phyloP scores from a whole-genome alignment of 257 asterid genomes.

The Avicennia marina region DNA sequence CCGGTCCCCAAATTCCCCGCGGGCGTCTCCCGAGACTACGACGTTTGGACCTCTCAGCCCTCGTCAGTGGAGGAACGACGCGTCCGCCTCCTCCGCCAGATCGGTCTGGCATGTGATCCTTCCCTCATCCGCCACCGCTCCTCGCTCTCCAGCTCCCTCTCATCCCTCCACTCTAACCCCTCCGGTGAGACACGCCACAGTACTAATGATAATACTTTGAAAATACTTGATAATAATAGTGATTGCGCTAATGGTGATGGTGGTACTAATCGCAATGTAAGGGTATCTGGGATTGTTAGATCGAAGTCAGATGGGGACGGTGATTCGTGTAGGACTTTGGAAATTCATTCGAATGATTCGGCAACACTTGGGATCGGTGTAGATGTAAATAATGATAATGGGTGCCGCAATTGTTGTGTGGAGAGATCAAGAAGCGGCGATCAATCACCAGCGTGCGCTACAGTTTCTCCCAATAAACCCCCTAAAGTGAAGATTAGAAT shows the following conservation, averaged over 20 bases:
- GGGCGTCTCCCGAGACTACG: slow-evolving; percentile 56
- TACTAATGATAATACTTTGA: slow-evolving; percentile 9
- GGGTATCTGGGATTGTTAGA: slow-evolving; percentile 36
- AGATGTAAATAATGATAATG: slow-evolving; percentile 22
- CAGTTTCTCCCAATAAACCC: slow-evolving; percentile 38
- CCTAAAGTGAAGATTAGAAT: slow-evolving; percentile 33
- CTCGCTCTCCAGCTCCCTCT: slow-evolving; percentile 32
- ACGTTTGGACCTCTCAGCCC: slow-evolving; percentile 88
- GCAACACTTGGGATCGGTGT: slow-evolving; percentile 12
- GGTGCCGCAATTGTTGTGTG: slow-evolving; percentile 6
- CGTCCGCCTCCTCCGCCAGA: slow-evolving; percentile 54
- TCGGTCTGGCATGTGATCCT: slow-evolving; percentile 84
- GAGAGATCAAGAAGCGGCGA: slow-evolving; percentile 26
- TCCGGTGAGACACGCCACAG: slow-evolving; percentile 20
- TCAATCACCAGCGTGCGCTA: slow-evolving; percentile 20
- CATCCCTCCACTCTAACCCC: slow-evolving; percentile 30
- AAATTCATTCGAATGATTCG: not conserved
- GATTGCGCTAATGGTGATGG: slow-evolving; percentile 14
- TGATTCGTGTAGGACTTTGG: slow-evolving; percentile 17
- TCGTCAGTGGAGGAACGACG: slow-evolving; percentile 91
- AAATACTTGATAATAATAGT: not conserved
- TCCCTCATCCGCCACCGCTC: slow-evolving; percentile 59
- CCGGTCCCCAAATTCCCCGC: slow-evolving; percentile 49
- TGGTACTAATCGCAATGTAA: slow-evolving; percentile 16
- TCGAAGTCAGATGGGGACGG: slow-evolving; percentile 58